These are phyloP conservation scores for Canna indica DNA, from an alignment of 176 grass and related monocot species.

Conservation along the genomic window DNA sequence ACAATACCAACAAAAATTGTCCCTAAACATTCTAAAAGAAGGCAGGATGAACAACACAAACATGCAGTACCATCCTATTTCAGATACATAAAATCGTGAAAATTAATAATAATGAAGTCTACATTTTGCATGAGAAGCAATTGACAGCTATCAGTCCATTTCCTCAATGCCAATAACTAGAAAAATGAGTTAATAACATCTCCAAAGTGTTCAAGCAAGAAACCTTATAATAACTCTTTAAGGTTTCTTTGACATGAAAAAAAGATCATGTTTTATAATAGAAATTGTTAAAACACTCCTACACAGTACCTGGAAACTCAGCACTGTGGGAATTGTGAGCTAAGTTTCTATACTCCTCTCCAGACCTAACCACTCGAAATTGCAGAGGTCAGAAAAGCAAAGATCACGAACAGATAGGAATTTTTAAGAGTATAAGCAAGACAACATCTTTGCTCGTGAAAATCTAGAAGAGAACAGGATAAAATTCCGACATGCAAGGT, in stretches of 20 bases:
- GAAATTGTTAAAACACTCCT: not conserved
- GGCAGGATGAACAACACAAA: not conserved
- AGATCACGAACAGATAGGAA: not conserved
- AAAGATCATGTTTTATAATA: too few relatives aligned
- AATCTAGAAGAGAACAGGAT: not conserved
- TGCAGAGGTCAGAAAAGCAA: not conserved
- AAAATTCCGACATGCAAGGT: conserved; percentile 5
- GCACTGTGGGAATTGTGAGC: not conserved
- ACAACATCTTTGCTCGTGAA: not conserved
- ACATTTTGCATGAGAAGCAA: too few relatives aligned
- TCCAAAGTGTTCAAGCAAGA: not conserved
- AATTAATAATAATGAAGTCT: too few relatives aligned
- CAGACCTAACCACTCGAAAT: not conserved
- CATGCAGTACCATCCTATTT: not conserved
- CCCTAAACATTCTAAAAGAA: not conserved
- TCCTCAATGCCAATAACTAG: too few relatives aligned
- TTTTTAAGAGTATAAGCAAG: not conserved
- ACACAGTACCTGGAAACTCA: not conserved
- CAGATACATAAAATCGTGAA: not conserved
- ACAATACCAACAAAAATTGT: not conserved
- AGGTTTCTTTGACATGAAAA: too few relatives aligned
- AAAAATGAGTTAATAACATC: too few relatives aligned
- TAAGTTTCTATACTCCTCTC: not conserved
- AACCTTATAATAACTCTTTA: not conserved
- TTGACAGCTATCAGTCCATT: too few relatives aligned